These are phyloP conservation scores for Inga leiocalycina DNA, from an alignment of 306 rosid genomes.

Conservation along the genomic window DNA sequence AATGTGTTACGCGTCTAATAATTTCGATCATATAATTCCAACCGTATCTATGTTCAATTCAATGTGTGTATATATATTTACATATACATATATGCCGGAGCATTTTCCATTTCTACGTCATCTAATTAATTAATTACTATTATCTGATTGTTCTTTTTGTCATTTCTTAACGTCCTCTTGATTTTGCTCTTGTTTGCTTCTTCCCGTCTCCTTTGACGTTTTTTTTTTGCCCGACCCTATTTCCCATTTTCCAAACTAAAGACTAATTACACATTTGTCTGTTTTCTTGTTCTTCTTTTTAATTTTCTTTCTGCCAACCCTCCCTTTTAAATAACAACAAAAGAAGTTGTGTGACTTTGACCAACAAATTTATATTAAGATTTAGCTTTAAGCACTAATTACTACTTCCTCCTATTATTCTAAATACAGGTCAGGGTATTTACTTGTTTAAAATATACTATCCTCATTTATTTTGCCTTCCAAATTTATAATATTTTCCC, in stretches of 20 bases:
- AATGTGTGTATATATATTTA: too few species aligned
- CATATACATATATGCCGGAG: not conserved
- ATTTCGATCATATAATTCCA: not conserved
- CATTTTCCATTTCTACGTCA: not conserved
- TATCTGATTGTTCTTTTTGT: not conserved
- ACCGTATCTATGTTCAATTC: not conserved
- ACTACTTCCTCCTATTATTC: too few species aligned
- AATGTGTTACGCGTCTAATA: not conserved
- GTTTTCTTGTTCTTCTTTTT: too few species aligned
- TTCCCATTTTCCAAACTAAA: not conserved
- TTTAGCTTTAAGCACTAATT: not conserved
- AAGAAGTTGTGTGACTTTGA: not conserved
- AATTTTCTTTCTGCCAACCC: too few species aligned
- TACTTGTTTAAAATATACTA: too few species aligned
- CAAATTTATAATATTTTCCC: too few species aligned
- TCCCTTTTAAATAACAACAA: too few species aligned
- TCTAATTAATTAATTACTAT: not conserved
- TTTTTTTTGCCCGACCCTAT: not conserved
- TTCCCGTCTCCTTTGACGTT: not conserved
- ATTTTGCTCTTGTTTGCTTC: not conserved
- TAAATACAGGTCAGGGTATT: too few species aligned
- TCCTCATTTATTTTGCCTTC: too few species aligned
- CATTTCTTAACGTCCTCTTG: not conserved
- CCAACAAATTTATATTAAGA: not conserved
- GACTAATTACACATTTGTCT: not conserved